phyloP scores from a whole-genome alignment of 2,329 filamentous ascomycete genomes.

The Penicillium sp. region DNA sequence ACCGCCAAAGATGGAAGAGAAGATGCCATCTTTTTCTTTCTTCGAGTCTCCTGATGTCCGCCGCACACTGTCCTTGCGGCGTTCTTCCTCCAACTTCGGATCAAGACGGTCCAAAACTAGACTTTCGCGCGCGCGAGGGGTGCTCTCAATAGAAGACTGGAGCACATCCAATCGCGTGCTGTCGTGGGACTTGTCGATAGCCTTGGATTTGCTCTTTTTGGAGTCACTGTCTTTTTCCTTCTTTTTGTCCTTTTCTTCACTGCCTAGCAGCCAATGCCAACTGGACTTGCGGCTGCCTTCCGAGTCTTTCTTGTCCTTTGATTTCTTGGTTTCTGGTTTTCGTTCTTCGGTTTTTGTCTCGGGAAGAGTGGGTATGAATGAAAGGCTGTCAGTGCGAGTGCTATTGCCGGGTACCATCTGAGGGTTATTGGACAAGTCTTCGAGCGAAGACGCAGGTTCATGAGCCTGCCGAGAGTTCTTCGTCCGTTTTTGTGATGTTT shows the following conservation, averaged over 20 bases:
- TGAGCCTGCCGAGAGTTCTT: slow-evolving; percentile 31
- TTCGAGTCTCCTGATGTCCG: slow-evolving; percentile 69
- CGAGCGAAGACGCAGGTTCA: slow-evolving; percentile 55
- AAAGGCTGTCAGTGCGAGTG: slow-evolving; percentile 73
- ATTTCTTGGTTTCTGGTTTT: slow-evolving; percentile 68
- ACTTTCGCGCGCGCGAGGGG: slow-evolving; percentile 68
- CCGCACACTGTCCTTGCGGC: slow-evolving; percentile 75
- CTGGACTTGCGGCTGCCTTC: slow-evolving; percentile 74
- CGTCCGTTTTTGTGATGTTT: slow-evolving; percentile 43
- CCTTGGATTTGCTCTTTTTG: slow-evolving; percentile 58
- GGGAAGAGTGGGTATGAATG: slow-evolving; percentile 73
- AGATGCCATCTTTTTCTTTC: slow-evolving; percentile 91
- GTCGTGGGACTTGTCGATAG: slow-evolving; percentile 62
- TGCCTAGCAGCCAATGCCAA: slow-evolving; percentile 73
- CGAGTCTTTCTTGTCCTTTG: slow-evolving; percentile 69
- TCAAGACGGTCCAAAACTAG: slow-evolving; percentile 81
- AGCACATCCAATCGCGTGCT: slow-evolving; percentile 82
- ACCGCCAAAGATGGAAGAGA: slow-evolving; percentile 89
- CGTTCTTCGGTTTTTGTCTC: slow-evolving; percentile 76
- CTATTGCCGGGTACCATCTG: slow-evolving; percentile 70
- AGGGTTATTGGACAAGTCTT: slow-evolving; percentile 66
- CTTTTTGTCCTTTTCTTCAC: slow-evolving; percentile 65
- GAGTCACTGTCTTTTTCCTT: slow-evolving; percentile 64
- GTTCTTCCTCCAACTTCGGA: slow-evolving; percentile 66
- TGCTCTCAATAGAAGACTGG: slow-evolving; percentile 79